phyloP scores from a whole-genome alignment of 345 rosid species.

The Physaria fendleri region DNA sequence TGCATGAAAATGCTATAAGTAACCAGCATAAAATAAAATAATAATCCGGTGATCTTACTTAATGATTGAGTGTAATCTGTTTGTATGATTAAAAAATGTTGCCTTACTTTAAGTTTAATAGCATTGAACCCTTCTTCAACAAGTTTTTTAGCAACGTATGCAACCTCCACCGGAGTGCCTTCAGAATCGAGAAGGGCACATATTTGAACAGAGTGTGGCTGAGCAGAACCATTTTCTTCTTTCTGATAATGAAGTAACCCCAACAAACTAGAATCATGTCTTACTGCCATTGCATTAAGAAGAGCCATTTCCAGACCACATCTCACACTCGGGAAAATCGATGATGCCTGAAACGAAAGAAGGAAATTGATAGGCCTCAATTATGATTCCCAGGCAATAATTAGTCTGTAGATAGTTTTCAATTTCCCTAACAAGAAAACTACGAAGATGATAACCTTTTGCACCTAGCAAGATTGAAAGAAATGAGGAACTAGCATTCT shows the following conservation, averaged over 20 bases:
- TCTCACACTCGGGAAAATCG: constrained; percentile 83
- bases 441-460: not conserved
- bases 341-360: constrained; percentile 45
- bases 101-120: constrained; percentile 79
- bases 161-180: constrained; percentile 74
- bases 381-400: not conserved
- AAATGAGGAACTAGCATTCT: not conserved
- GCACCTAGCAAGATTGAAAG: not conserved
- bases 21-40: not conserved
- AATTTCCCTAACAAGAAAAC: constrained; percentile 1
- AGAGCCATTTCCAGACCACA: constrained; percentile 97
- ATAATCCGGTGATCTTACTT: not conserved
- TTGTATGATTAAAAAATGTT: constrained; percentile 1
- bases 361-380: not conserved
- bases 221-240: constrained; percentile 36
- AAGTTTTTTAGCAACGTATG: constrained; percentile 50
- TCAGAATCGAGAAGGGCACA: constrained; percentile 81
- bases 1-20: constrained; percentile 2
- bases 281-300: constrained; percentile 60
- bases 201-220: constrained; percentile 45
- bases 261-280: constrained; percentile 48
- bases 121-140: constrained; percentile 77
- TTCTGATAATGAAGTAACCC: constrained; percentile 36
- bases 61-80: constrained; percentile 14
- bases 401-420: not conserved